Base-by-base conservation (phyloP, 371 early-diverging fungal genomes). In the Mortierella sp. region DNA sequence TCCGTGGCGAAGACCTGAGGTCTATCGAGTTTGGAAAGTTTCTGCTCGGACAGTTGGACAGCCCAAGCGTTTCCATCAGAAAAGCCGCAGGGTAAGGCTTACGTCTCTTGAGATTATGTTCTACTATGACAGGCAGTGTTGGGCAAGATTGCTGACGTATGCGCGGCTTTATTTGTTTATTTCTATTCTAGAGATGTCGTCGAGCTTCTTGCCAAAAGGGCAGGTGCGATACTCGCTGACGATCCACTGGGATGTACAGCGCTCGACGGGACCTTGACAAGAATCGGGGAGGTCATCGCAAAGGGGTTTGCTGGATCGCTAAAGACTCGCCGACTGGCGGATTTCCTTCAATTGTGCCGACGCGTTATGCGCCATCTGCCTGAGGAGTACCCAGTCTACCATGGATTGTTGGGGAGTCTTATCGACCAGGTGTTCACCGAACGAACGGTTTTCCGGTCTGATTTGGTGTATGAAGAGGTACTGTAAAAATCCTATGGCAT, bases 331-430 rank as follows among this genome's bases (percentile, higher is more conserved):
- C 39, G 64, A 8, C 39, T 64, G 6, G 43, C 48, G 11, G 68
- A 64, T 70, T 68, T 68, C 16, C 76, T 81, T 4, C 48, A 58
- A 7, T 61, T 77, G 5, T 77, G 71, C 43, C 64, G 75, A n/a
- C 50, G 71, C 1, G 58, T 82, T 0, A 76, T 82, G 74, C 64
- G 68, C 39, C 68, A 74, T 31, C 69, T 82, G 47, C 78, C 82
- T 7, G 82, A 82, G 31, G 82, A 82, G 34, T 74, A 82, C 13
- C 34, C 64, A 16, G 65, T 63, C 0, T 82, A 82, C 41, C 31
- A 63, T 31, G 44, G 34, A 9, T 31, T 82, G 16, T 52, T 77
- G 3, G n/a, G 66, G 43, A 68, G 41, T 19, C 45, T 82, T 9
- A 71, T 82, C 37, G 77, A 74, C 29, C 71, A 77, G n/a, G 67